Percentiles rank a stretch among this genome's conserved stretches.
Evolutionary conservation across 2,329 filamentous ascomycete species (phyloP).

Genomic region (Cytospora paraplurivora): DNA sequence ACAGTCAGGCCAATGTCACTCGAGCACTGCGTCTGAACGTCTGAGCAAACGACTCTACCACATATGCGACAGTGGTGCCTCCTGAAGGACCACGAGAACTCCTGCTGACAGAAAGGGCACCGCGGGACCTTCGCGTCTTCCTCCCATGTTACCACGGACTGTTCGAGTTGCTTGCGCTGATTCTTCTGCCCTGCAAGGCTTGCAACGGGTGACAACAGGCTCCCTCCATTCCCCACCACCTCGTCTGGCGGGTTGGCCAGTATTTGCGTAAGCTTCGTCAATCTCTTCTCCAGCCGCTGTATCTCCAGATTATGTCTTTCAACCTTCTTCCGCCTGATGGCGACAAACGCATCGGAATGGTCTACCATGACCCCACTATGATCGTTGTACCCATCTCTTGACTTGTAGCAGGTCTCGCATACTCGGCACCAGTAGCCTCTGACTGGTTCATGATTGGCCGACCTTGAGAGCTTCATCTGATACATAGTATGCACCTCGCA

Average conservation of each 20-base stretch:
- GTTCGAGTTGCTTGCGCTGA: conserved; percentile 79
- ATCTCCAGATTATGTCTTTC: conserved; percentile 87
- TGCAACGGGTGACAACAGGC: conserved; percentile 62
- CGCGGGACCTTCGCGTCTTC: conserved; percentile 78
- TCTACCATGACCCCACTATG: conserved; percentile 72
- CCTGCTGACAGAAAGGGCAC: conserved; percentile 95
- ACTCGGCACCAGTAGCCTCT: conserved; percentile 92
- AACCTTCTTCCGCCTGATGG: conserved; percentile 73
- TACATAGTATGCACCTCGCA: conserved; percentile 99
- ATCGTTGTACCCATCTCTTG: conserved; percentile 92
- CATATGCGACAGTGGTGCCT: conserved; percentile 95
- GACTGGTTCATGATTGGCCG: conserved; percentile 86
- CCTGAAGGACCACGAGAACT: conserved; percentile 92
- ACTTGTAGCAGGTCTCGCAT: conserved; percentile 99
- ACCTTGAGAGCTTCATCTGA: conserved; percentile 93
- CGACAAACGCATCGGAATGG: conserved; percentile 70
- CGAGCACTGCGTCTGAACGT: conserved; percentile 82
- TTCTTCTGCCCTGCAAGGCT: conserved; percentile 69
- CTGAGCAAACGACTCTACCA: conserved; percentile 89
- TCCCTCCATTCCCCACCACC: conserved; percentile 48
- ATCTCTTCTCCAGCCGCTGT: conserved; percentile 83
- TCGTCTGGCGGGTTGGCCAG: conserved; percentile 76
- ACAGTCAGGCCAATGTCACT: conserved; percentile 81
- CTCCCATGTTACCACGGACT: conserved; percentile 93
- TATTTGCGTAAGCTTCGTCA: conserved; percentile 86